Base-by-base conservation (phyloP, 768 basidiomycete genomes). In the Sarcomyxa edulis region DNA sequence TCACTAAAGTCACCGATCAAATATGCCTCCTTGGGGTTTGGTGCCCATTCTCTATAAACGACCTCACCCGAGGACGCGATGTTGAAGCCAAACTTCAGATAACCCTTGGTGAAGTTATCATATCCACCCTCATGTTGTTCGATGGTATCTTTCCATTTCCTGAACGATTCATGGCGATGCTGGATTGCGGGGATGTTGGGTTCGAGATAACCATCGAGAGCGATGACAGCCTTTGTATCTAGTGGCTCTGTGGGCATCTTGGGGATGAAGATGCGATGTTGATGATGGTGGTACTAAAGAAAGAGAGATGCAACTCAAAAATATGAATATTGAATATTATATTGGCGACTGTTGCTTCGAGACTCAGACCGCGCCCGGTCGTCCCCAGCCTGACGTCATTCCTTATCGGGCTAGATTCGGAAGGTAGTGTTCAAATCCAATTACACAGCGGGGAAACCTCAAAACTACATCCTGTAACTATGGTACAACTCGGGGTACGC, bases 1-100 rank as follows among this genome's bases (percentile, higher is more conserved):
- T 61, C 48, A 97, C 94, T 99, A 70, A 99, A 99, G 32, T 99
- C 95, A 30, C 96, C 96, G 50, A 91, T 91, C 40, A 99, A 63
- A 55, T 66, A 73, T 3, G 94, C 95, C 50, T 84, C 81, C 31
- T 52, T 65, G 12, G 86, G 94, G 48, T 87, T 88, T 0, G 96
- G 94, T 7, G 96, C 95, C 96, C 96, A 99, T 58, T 99, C 96
- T 50, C 88, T 72, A 60, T 98, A 98, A 6, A 74, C 62, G 21
- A 98, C 75, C 20, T 81, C 71, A 37, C 80, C 81, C 41, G 83
- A 73, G 25, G 64, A 55, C 27, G 67, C 69, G 28, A 90, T 74
- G 42, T 85, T 81, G 50, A 99, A 68, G 24, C 95, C 95, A 55
- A 78, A 80, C 50, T 70, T 77, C 46, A 78, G 69, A 61, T 89